Evolutionary conservation across 75 land plant species (phyloP).

Genomic region (Pinus tabuliformis): DNA sequence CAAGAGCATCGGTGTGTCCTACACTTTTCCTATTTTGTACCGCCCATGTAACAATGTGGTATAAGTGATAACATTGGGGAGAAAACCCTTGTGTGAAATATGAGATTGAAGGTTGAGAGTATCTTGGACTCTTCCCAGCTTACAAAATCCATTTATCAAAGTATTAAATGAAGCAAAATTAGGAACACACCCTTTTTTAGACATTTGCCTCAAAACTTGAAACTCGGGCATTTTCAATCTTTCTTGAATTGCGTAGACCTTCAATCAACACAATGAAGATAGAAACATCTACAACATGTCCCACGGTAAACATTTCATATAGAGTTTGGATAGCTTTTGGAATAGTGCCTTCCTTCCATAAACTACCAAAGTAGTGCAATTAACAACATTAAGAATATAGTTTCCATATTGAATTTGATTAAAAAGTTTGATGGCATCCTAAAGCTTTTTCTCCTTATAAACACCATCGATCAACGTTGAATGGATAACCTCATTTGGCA

Average conservation of each 20-base stretch:
- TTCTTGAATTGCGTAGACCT: conserved; percentile 29
- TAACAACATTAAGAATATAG: conserved; percentile 14
- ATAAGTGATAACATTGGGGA: conserved; percentile 8
- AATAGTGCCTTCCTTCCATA: conserved; percentile 2
- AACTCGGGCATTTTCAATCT: conserved; percentile 29
- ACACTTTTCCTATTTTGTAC: conserved; percentile 1
- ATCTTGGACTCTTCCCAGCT: conserved; percentile 20
- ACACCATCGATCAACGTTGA: conserved; percentile 42
- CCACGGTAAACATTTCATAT: background rate
- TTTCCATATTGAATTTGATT: conserved; percentile 23
- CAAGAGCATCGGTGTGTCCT: conserved; percentile 6
- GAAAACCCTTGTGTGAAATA: conserved; percentile 19
- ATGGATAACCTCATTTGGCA: conserved; percentile 36
- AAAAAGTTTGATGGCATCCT: conserved; percentile 15
- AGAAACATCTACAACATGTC: conserved; percentile 22
- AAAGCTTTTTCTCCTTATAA: conserved; percentile 22
- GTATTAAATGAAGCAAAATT: conserved; percentile 13
- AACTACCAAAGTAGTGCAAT: conserved; percentile 10
- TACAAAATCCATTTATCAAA: conserved; percentile 26
- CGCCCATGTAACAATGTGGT: background rate
- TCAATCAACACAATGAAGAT: conserved; percentile 31
- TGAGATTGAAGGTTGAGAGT: conserved; percentile 25
- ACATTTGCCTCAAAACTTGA: conserved; percentile 28
- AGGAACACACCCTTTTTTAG: conserved; percentile 27
- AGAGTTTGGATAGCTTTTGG: conserved; percentile 21